A percentile compares a stretch with the other conserved stretches of the same genome.
Evolutionary conservation across 768 basidiomycete genomes (phyloP).

Genomic region (Galerina sulciceps): DNA sequence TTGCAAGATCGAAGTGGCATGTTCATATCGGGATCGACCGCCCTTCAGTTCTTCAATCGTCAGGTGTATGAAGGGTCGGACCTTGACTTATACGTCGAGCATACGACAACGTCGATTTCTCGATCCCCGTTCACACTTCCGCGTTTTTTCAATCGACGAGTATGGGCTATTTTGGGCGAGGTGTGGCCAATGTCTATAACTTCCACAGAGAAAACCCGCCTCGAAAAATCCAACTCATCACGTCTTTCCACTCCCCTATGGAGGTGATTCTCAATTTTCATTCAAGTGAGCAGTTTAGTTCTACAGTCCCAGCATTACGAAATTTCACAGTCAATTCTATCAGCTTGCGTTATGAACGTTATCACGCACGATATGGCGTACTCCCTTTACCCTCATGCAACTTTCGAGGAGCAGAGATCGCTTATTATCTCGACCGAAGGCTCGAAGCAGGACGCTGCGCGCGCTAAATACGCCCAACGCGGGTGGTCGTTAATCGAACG

Average conservation of each 20-base stretch:
- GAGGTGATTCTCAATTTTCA: slow-evolving; percentile 49
- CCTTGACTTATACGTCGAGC: slow-evolving; percentile 53
- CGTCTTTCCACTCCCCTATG: slow-evolving; percentile 33
- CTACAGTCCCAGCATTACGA: too few species aligned
- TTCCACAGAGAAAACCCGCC: slow-evolving; percentile 29
- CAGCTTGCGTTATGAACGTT: slow-evolving; percentile 33
- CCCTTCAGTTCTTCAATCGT: slow-evolving; percentile 56
- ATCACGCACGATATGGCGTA: slow-evolving; percentile 45
- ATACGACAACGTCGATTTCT: not conserved
- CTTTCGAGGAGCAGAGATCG: slow-evolving; percentile 30
- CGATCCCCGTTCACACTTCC: not conserved
- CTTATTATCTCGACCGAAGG: not conserved
- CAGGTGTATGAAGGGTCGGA: slow-evolving; percentile 48
- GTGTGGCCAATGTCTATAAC: slow-evolving; percentile 34
- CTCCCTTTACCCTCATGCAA: slow-evolving; percentile 43
- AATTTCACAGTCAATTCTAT: too few species aligned
- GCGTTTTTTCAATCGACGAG: not conserved
- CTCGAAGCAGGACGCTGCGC: slow-evolving; percentile 2
- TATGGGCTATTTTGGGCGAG: slow-evolving; percentile 23
- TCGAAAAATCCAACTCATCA: slow-evolving; percentile 46
- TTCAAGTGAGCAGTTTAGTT: slow-evolving; percentile 44
- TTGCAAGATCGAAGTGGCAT: slow-evolving; percentile 47
- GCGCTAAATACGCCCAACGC: slow-evolving; percentile 38
- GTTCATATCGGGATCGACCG: slow-evolving; percentile 57
- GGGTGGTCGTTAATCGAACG: slow-evolving; percentile 35